phyloP scores from a whole-genome alignment of 1,139 yeast genomes.

The Yamadazyma friedrichii region DNA sequence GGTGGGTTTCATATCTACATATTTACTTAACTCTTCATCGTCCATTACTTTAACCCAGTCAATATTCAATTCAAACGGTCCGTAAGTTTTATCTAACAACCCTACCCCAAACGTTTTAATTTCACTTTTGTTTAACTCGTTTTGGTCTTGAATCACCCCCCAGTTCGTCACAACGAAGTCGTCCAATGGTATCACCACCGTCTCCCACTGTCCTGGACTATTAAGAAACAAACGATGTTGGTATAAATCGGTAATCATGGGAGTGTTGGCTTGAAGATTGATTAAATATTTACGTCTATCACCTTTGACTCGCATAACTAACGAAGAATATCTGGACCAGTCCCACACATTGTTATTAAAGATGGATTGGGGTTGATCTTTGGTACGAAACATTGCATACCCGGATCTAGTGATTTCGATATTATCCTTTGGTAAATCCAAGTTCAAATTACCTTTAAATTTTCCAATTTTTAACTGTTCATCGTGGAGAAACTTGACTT shows the following conservation, averaged over 20 bases:
- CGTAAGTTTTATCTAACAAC: slow-evolving; percentile 74
- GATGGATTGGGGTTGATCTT: slow-evolving; percentile 56
- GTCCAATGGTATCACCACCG: slow-evolving; percentile 71
- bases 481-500: slow-evolving; percentile 52
- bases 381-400: slow-evolving; percentile 85
- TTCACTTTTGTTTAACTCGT: slow-evolving; percentile 58
- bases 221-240: slow-evolving; percentile 79
- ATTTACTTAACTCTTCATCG: slow-evolving; percentile 38
- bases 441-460: slow-evolving; percentile 70
- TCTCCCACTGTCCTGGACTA: slow-evolving; percentile 81
- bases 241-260: slow-evolving; percentile 74
- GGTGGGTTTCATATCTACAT: no score
- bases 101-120: slow-evolving; percentile 80
- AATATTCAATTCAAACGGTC: slow-evolving; percentile 67
- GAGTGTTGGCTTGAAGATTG: slow-evolving; percentile 78
- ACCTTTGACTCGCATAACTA: slow-evolving; percentile 71
- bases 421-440: slow-evolving; percentile 69
- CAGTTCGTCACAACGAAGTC: slow-evolving; percentile 83
- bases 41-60: slow-evolving; percentile 76
- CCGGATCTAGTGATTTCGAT: slow-evolving; percentile 75
- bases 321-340: slow-evolving; percentile 56
- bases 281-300: slow-evolving; percentile 75
- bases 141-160: slow-evolving; percentile 74
- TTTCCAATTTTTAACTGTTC: slow-evolving; percentile 45
- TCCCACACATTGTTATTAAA: slow-evolving; percentile 56